phyloP scores from a whole-genome alignment of 2,329 filamentous ascomycete species.

The Boeremia exigua region DNA sequence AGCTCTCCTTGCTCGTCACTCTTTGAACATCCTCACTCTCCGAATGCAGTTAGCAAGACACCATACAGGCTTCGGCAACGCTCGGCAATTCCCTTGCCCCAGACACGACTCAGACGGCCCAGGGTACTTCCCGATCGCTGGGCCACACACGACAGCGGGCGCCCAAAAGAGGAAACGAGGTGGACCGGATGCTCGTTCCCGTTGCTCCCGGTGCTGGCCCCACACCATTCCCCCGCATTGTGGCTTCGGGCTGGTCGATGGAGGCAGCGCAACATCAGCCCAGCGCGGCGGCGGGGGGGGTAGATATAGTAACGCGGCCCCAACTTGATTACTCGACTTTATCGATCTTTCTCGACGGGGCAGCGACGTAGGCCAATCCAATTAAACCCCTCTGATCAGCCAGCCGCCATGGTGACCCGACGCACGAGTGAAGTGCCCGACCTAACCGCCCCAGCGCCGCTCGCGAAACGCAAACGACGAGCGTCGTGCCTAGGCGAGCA shows the following conservation, averaged over 20 bases:
- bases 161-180: background rate
- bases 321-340: conserved; percentile 16
- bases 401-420: conserved; percentile 34
- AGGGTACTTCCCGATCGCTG: no score
- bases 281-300: no score
- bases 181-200: conserved; percentile 4
- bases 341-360: conserved; percentile 19
- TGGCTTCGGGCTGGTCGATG: no score
- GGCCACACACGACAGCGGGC: conserved; percentile 2
- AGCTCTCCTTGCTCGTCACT: no score
- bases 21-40: background rate
- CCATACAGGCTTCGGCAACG: conserved; percentile 11
- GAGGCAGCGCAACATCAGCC: no score
- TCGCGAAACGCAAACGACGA: conserved; percentile 43
- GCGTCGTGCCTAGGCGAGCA: conserved; percentile 45
- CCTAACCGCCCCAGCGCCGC: conserved; percentile 22
- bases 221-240: conserved; percentile 37
- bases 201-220: conserved; percentile 8
- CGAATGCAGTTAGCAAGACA: conserved; percentile 2
- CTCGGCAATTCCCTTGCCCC: conserved; percentile 21
- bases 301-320: conserved; percentile 12
- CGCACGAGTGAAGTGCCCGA: no score
- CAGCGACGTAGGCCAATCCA: no score
- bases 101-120: background rate
- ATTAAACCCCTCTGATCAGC: no score